Evolutionary conservation across 1,284 basidiomycete genomes (phyloP), one percentile per base, ranked within the genome.

Genomic region (Stygiomarasmius scandens): DNA sequence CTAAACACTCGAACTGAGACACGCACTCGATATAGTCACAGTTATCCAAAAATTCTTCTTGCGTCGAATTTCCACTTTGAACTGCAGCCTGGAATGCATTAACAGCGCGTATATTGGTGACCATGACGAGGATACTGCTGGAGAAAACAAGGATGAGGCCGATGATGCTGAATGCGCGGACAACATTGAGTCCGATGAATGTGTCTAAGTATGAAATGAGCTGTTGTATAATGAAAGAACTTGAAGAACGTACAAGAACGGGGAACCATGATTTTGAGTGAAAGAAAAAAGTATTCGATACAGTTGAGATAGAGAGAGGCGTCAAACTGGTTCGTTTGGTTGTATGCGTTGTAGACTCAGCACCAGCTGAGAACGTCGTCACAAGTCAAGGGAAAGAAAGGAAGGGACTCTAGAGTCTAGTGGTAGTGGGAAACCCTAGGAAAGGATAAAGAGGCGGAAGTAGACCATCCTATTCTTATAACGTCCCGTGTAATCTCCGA

Each of bases 71-170:
- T 49, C 69, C 69, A 25, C 72, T 68, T 22, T 67, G 68, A 63
- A 67, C 74, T 55, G 72, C 79, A 47, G 69, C 74, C 38, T 80
- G 71, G 68, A 88, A 89, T 14, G 69, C 69, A 65, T 90, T 89
- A 62, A 91, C 86, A 2, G 92, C 90, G 65, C 91, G 82, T 67
- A 93, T 76, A 68, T 95, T 93, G 60, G 86, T 80, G 48, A 88
- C 90, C 73, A 96, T 84, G 25, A 89, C 88, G 52, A 90, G 74
- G 60, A 95, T 86, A 66, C 87, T 94, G 62, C 89, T 89, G 1
- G 87, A 74, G 61, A 95, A 87, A 3, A 93, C 84, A 55, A 89
- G 80, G 47, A 93, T 69, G 49, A 95, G 84, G 5, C 86, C 81
- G 63, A 95, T 72, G 70, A 95, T 83, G 69, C 90, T 93, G 59